Percentiles rank a stretch among this genome's conserved stretches.
Evolutionary conservation across 495 filamentous ascomycete species (phyloP).

Genomic region (Neurospora pannonica): DNA sequence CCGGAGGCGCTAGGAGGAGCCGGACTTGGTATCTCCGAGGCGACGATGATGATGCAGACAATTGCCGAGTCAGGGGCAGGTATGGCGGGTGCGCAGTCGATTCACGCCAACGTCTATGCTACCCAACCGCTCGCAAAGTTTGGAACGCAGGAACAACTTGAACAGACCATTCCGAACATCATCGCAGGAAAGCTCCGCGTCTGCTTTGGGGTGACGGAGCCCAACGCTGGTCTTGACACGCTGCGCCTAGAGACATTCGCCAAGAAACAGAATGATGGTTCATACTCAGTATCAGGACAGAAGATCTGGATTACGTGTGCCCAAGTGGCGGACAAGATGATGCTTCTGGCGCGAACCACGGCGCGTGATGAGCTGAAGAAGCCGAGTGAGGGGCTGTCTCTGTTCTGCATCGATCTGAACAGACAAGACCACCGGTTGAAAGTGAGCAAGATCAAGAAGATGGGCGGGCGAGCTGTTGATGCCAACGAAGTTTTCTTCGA

Average conservation of each 20-base stretch:
- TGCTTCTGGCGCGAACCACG: conserved; percentile 65
- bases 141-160: conserved; percentile 49
- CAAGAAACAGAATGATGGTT: conserved; percentile 36
- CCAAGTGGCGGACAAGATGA: conserved; percentile 69
- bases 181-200: conserved; percentile 58
- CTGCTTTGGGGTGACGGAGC: conserved; percentile 55
- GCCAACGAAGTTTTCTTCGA: conserved; percentile 82
- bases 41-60: conserved; percentile 79
- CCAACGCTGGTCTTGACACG: conserved; percentile 67
- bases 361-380: conserved; percentile 55
- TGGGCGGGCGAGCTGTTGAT: conserved; percentile 71
- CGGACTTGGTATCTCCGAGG: conserved; percentile 70
- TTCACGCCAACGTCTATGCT: conserved; percentile 68
- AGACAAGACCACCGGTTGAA: conserved; percentile 46
- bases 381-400: conserved; percentile 57
- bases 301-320: conserved; percentile 82
- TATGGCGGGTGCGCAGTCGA: conserved; percentile 67
- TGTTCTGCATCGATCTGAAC: conserved; percentile 71
- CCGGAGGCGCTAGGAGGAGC: conserved; percentile 63
- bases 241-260: conserved; percentile 56
- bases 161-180: conserved; percentile 55
- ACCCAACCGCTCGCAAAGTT: conserved; percentile 69
- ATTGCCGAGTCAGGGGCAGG: conserved; percentile 69
- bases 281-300: conserved; percentile 58
- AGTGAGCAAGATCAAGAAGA: conserved; percentile 66